These are phyloP conservation scores for Kluyveromyces starmeri DNA, from an alignment of 805 yeast species.

Conservation along the genomic window DNA sequence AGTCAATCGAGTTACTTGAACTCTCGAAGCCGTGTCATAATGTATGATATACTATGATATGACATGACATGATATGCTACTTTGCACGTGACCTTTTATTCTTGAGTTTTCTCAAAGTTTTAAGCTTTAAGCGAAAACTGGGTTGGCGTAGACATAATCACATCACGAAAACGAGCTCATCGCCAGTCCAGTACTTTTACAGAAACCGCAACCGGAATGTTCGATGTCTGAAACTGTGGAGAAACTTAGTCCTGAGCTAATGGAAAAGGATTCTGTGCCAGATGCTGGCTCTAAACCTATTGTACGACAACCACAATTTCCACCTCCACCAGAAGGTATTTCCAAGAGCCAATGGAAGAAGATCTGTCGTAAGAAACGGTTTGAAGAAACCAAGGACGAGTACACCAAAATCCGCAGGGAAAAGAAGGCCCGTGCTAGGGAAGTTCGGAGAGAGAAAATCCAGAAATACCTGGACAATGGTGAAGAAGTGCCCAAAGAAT, in stretches of 20 bases:
- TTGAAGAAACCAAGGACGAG: conserved; percentile 59
- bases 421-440: conserved; percentile 42
- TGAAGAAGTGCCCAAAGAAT: conserved; percentile 33
- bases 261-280: neutral
- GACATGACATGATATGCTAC: too few species aligned
- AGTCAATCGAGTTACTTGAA: too few species aligned
- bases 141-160: too few species aligned
- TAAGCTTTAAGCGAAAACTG: too few species aligned
- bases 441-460: conserved; percentile 32
- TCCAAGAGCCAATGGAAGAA: conserved; percentile 80
- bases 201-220: too few species aligned
- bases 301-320: conserved; percentile 14
- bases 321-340: conserved; percentile 72
- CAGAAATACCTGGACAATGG: conserved; percentile 31
- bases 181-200: too few species aligned
- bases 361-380: conserved; percentile 44
- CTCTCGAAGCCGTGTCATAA: too few species aligned
- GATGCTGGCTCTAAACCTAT: neutral
- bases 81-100: too few species aligned
- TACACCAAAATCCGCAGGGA: conserved; percentile 44
- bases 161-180: too few species aligned
- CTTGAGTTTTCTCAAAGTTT: too few species aligned
- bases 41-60: too few species aligned
- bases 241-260: neutral
- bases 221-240: neutral